These are phyloP conservation scores for Stemphylium lycopersici DNA, from an alignment of 2,329 filamentous ascomycete species.

Conservation along the genomic window DNA sequence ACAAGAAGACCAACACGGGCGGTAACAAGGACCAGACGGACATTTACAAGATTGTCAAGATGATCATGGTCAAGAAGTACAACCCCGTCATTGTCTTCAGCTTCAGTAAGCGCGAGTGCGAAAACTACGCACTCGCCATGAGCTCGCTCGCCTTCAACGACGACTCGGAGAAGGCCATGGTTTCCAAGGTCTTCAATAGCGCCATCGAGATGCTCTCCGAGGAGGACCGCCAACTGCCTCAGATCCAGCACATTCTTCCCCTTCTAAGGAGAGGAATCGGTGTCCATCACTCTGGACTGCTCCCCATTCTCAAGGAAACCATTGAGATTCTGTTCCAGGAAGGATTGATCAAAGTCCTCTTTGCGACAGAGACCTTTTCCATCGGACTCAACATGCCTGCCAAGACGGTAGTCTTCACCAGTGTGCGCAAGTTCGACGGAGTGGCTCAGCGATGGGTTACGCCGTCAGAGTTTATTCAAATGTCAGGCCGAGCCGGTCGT, in stretches of 20 bases:
- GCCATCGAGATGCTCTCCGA: constrained; percentile 92
- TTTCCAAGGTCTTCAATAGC: constrained; percentile 89
- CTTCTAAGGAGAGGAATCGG: constrained; percentile 90
- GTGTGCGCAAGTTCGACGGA: constrained; percentile 94
- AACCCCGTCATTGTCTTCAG: constrained; percentile 99
- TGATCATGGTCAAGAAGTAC: constrained; percentile 98
- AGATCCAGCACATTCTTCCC: constrained; percentile 89
- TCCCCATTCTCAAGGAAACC: constrained; percentile 96
- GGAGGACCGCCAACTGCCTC: constrained; percentile 84
- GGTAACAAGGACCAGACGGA: constrained; percentile 71
- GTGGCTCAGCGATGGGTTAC: constrained; percentile 80
- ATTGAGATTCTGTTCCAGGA: constrained; percentile 99
- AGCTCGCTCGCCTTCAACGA: constrained; percentile 92
- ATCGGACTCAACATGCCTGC: constrained; percentile 99
- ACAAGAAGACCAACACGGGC: constrained; percentile 90
- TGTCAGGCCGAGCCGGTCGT: constrained; percentile 96
- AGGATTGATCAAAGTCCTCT: constrained; percentile 95
- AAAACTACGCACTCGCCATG: constrained; percentile 86
- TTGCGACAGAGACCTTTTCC: constrained; percentile 97
- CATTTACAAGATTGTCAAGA: constrained; percentile 96
- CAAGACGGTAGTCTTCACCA: constrained; percentile 98
- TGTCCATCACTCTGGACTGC: constrained; percentile 92
- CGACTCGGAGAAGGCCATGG: constrained; percentile 92
- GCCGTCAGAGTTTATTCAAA: constrained; percentile 96
- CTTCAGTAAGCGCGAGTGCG: constrained; percentile 97